Conservation (phyloP, 2,329 filamentous ascomycete genomes). For the Davidsoniella neocaledoniae region DNA sequence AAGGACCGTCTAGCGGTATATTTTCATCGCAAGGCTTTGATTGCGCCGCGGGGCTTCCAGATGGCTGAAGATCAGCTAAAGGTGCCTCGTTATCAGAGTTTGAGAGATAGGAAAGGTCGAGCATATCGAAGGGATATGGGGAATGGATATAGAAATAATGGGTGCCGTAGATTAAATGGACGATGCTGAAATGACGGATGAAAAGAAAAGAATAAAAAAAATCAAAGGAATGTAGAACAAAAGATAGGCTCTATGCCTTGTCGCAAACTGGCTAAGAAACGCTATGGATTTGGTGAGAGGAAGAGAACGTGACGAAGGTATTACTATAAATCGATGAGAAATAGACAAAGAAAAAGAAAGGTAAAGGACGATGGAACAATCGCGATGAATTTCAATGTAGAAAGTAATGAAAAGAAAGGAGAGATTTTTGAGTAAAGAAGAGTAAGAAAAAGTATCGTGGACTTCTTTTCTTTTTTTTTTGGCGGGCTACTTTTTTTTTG, state of each 20-base stretch:
- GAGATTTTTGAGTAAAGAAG: background rate
- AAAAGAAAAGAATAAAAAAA: background rate
- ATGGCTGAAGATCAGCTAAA: background rate
- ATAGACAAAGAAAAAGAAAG: background rate
- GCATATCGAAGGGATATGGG: slow-evolving; percentile 1
- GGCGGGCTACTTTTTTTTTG: no score
- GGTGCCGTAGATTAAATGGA: no score
- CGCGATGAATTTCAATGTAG: background rate
- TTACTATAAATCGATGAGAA: background rate
- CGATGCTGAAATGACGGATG: no score
- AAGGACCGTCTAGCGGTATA: no score
- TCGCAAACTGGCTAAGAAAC: no score
- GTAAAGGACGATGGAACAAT: background rate
- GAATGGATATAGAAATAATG: no score
- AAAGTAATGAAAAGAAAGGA: background rate
- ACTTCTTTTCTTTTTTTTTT: no score
- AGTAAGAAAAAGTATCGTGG: background rate
- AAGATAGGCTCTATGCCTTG: background rate
- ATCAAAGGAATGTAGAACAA: background rate
- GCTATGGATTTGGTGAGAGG: background rate
- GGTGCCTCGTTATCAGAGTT: slow-evolving; percentile 3
- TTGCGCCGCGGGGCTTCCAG: background rate
- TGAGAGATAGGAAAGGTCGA: slow-evolving; percentile 5
- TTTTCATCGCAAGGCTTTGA: background rate
- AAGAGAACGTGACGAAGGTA: no score